Base-by-base conservation (phyloP, 2,329 filamentous ascomycete species). In the Penicillium sumatraense region DNA sequence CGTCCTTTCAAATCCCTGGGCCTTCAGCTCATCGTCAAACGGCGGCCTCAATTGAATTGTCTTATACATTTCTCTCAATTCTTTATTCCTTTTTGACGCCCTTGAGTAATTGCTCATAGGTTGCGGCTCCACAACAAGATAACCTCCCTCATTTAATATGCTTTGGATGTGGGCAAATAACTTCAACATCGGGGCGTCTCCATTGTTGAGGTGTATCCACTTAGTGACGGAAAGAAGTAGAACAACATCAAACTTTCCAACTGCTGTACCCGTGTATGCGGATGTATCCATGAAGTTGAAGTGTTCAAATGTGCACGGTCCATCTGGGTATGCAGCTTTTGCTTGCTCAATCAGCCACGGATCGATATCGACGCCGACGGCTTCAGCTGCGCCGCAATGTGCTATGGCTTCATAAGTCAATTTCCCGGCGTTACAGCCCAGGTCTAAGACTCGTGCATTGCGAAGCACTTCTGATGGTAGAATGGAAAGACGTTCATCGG, bases 81-180 rank as follows among this genome's bases (percentile, higher is more conserved):
- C 63, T 57, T 65, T 65, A 55, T 65, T 65, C 27, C 36, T 65
- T 53, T 61, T 65, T 14, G 63, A 63, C 46, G 63, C 63, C 46
- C 54, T 63, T 27, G 61, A 58, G 60, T 64, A 65, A 59, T 65
- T 65, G 58, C 59, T 65, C 61, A 65, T 65, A 49, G 63, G 63
- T 48, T 65, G 63, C 45, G 63, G 63, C 56, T 65, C 61, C 49
- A 65, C 54, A 14, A 65, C 54, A 18, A 65, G 63, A 58, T 64
- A 64, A n/a, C 63, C 61, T n/a, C 58, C 61, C 2, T 65, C 58
- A 55, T 65, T 64, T 45, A 65, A 20, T 40, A 65, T 64, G 38
- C 49, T 58, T 26, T 45, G 40, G 50, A 65, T 65, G 24, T 64
- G 63, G 41, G 60, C 58, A 51, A 65, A 65, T 35, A 65, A 51